These are phyloP conservation scores for Boletus vermiculosoides DNA, from an alignment of 768 basidiomycete species.

Conservation along the genomic window DNA sequence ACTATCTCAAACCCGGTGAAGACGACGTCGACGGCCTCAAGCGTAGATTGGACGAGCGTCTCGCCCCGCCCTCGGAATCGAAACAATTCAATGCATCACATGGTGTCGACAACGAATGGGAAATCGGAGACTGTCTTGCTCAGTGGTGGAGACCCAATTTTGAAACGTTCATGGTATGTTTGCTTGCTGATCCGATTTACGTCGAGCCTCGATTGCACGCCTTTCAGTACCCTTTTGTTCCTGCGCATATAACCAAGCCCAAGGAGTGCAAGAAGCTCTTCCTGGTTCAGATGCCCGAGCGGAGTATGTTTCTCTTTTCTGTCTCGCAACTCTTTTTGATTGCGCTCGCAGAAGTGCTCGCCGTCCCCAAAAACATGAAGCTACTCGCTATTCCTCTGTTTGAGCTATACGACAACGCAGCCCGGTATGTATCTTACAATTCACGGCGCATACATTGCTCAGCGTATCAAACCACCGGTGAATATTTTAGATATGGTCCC, in stretches of 20 bases:
- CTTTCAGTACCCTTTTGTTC: slow-evolving; percentile 84
- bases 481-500: slow-evolving; percentile 68
- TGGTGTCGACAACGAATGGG: slow-evolving; percentile 88
- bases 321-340: background rate
- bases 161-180: slow-evolving; percentile 94
- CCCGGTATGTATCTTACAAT: slow-evolving; percentile 48
- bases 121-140: slow-evolving; percentile 93
- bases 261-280: slow-evolving; percentile 98
- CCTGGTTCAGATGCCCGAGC: slow-evolving; percentile 92
- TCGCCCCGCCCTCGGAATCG: slow-evolving; percentile 75
- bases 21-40: slow-evolving; percentile 91
- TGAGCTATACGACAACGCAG: slow-evolving; percentile 96
- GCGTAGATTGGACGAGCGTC: slow-evolving; percentile 81
- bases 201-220: background rate
- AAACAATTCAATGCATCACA: slow-evolving; percentile 75
- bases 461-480: background rate
- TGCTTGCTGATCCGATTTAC: background rate
- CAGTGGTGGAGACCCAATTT: slow-evolving; percentile 99
- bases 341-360: slow-evolving; percentile 73
- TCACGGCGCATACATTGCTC: slow-evolving; percentile 1
- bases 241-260: slow-evolving; percentile 94
- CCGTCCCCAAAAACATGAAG: slow-evolving; percentile 99
- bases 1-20: slow-evolving; percentile 96
- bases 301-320: slow-evolving; percentile 55
- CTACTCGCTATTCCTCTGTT: slow-evolving; percentile 94